A percentile compares a stretch with the other conserved stretches of the same genome.
Evolutionary conservation across 495 filamentous ascomycete species (phyloP).

Genomic region (Penicillium fimorum): DNA sequence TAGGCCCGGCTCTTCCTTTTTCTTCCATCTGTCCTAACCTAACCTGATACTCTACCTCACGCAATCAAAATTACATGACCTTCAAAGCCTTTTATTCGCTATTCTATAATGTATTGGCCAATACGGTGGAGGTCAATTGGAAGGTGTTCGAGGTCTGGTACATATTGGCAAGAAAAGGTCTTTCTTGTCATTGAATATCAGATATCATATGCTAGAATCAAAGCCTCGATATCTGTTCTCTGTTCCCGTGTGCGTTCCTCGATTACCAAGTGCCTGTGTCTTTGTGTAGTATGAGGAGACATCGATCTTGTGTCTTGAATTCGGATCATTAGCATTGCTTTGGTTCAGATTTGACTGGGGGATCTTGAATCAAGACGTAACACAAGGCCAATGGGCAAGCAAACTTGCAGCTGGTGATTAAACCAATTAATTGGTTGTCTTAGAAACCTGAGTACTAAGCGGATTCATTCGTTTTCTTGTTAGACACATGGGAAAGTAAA

Average conservation of each 20-base stretch:
- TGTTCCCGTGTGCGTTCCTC: not conserved
- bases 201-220: not conserved
- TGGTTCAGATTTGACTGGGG: not conserved
- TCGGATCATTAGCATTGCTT: not conserved
- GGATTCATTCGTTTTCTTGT: too few relatives aligned
- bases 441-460: too few relatives aligned
- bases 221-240: not conserved
- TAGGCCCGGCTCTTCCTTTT: conserved; percentile 34
- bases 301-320: not conserved
- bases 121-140: not conserved
- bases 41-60: conserved; percentile 40
- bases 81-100: conserved; percentile 21
- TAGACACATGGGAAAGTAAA: too few relatives aligned
- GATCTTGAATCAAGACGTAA: not conserved
- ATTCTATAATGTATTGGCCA: conserved; percentile 2
- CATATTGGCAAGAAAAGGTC: not conserved
- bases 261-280: not conserved
- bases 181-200: not conserved
- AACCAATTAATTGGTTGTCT: too few relatives aligned
- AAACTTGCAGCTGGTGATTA: too few relatives aligned
- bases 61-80: conserved; percentile 47
- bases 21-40: conserved; percentile 40
- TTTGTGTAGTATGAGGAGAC: not conserved
- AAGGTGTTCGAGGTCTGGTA: not conserved
- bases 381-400: too few relatives aligned